These are phyloP conservation scores for Penicillium sp. DNA, from an alignment of 2,329 filamentous ascomycete genomes.

Conservation along the genomic window DNA sequence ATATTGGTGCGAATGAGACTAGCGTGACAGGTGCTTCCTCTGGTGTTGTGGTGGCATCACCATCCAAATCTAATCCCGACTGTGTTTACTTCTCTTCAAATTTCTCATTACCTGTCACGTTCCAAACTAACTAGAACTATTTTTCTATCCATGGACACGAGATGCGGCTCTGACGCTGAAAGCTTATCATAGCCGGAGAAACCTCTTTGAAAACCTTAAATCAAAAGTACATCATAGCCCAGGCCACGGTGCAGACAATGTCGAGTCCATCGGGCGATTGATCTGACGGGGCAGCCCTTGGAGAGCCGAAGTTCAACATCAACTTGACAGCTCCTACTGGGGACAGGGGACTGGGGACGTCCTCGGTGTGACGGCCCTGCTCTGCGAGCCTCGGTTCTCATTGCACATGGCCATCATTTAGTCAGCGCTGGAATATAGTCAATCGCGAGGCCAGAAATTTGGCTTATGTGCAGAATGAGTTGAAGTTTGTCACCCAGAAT, in stretches of 20 bases:
- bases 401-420: conserved; percentile 48
- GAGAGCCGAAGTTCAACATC: conserved; percentile 70
- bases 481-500: conserved; percentile 15
- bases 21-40: background rate
- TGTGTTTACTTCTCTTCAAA: background rate
- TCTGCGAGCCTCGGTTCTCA: conserved; percentile 69
- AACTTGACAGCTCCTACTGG: conserved; percentile 58
- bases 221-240: conserved; percentile 64
- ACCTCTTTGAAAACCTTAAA: conserved; percentile 58
- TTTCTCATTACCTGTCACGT: background rate
- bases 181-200: conserved; percentile 51
- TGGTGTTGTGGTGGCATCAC: conserved; percentile 7
- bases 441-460: conserved; percentile 6
- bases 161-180: conserved; percentile 7
- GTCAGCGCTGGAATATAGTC: conserved; percentile 5
- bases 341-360: conserved; percentile 67
- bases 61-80: conserved; percentile 7
- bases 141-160: conserved; percentile 7
- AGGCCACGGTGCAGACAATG: conserved; percentile 64
- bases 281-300: conserved; percentile 51
- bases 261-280: conserved; percentile 65
- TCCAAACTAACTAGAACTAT: background rate
- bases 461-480: conserved; percentile 12
- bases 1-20: conserved; percentile 4
- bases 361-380: conserved; percentile 78